phyloP scores from a whole-genome alignment of 2,329 filamentous ascomycete genomes.

The Zymoseptoria pseudotritici region DNA sequence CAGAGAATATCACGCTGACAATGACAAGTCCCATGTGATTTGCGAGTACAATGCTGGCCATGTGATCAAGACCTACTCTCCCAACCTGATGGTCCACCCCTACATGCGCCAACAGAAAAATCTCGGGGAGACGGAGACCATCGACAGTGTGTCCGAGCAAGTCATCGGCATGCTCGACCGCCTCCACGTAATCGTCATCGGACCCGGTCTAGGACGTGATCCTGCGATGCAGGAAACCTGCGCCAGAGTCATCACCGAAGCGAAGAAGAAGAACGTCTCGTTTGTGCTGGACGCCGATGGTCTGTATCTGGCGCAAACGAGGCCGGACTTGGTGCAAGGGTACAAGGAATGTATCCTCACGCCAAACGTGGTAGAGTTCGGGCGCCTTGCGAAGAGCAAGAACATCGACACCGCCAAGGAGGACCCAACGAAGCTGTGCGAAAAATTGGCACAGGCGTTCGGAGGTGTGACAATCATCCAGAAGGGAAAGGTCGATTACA shows the following conservation, averaged over 20 bases:
- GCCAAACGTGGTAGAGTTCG: constrained; percentile 92
- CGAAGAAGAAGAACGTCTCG: constrained; percentile 62
- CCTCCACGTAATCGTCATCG: constrained; percentile 86
- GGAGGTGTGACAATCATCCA: constrained; percentile 87
- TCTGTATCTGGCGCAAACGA: constrained; percentile 65
- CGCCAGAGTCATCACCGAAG: constrained; percentile 68
- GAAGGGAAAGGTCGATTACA: constrained; percentile 75
- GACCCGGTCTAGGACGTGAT: constrained; percentile 85
- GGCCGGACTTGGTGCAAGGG: constrained; percentile 69
- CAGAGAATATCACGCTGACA: background rate
- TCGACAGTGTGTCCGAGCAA: constrained; percentile 56
- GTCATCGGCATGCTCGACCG: constrained; percentile 77
- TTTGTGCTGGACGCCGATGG: constrained; percentile 92
- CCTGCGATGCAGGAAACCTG: constrained; percentile 83
- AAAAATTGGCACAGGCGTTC: constrained; percentile 64
- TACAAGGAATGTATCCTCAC: constrained; percentile 83
- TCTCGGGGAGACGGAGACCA: constrained; percentile 46
- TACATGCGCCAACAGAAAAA: constrained; percentile 74
- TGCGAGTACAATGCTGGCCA: constrained; percentile 77
- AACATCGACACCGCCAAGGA: constrained; percentile 52
- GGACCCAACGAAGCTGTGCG: constrained; percentile 52
- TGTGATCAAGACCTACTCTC: constrained; percentile 96
- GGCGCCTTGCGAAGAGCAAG: constrained; percentile 67
- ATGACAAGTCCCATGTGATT: constrained; percentile 73
- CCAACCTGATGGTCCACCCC: constrained; percentile 97